Percentiles rank a stretch among this genome's conserved stretches.
These are phyloP conservation scores for Nannizzia gypsea DNA, from an alignment of 2,329 filamentous ascomycete species.

Conservation along the genomic window DNA sequence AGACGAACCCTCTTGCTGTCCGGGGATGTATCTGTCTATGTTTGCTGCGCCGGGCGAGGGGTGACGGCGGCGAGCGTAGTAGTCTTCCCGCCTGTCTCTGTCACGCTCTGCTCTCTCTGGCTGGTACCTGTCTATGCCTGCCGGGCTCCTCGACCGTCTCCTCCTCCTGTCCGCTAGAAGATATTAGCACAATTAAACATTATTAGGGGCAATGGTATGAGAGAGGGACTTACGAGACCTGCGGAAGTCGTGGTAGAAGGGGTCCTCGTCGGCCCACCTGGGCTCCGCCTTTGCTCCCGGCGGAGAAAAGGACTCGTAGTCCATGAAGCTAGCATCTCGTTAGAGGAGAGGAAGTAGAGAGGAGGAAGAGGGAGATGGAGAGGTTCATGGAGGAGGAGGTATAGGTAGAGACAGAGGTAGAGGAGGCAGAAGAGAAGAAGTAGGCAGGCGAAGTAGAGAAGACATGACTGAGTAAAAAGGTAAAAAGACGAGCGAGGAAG, in stretches of 20 bases:
- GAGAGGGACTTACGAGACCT: slow-evolving; percentile 32
- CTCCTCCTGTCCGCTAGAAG: slow-evolving; percentile 28
- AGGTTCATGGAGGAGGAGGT: background rate
- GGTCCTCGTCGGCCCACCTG: slow-evolving; percentile 32
- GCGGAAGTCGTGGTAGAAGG: slow-evolving; percentile 33
- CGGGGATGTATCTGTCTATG: slow-evolving; percentile 55
- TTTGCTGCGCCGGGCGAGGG: slow-evolving; percentile 44
- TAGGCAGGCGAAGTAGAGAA: background rate
- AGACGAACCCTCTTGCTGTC: slow-evolving; percentile 35
- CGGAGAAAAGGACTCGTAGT: slow-evolving; percentile 32
- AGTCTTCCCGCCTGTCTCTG: slow-evolving; percentile 44
- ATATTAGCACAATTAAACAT: background rate
- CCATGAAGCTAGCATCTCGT: background rate
- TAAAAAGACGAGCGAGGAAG: slow-evolving; percentile 7
- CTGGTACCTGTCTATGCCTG: slow-evolving; percentile 53
- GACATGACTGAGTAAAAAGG: slow-evolving; percentile 12
- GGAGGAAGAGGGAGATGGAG: too few species aligned
- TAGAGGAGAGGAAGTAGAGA: background rate
- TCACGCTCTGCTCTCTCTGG: slow-evolving; percentile 29
- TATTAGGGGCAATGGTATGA: background rate
- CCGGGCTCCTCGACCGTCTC: slow-evolving; percentile 49
- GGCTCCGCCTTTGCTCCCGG: slow-evolving; percentile 19
- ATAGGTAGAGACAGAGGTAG: slow-evolving; percentile 14
- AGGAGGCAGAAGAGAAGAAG: slow-evolving; percentile 12
- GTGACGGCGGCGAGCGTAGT: slow-evolving; percentile 46